Base-by-base conservation (phyloP, 2,329 filamentous ascomycete genomes). In the Stenocarpella maydis region DNA sequence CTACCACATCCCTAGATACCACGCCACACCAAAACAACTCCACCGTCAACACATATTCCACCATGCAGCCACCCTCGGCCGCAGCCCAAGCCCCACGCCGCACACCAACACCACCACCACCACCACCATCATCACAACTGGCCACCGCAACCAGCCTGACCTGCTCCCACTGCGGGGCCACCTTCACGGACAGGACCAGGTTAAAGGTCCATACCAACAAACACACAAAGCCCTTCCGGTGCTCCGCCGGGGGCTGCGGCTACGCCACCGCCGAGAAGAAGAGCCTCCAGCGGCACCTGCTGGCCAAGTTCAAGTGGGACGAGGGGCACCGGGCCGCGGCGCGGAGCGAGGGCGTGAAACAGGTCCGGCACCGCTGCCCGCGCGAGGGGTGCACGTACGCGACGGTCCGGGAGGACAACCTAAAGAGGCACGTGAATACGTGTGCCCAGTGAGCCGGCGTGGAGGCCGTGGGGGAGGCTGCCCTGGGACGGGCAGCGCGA, bases 181-280 rank as follows among this genome's bases (percentile, higher is more conserved):
- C 50, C n/a, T 67, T 65, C 45, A 21, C 55, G 19, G 47, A 60
- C n/a, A 71, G 43, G 41, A 65, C 68, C 7, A 71, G 67, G 34
- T 52, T 68, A 4, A 70, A 70, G 1, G 65, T 63, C 31, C 68
- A 71, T 52, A 70, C 19, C n/a, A 70, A 70, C 58, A 71, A 71
- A 19, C 70, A 71, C 68, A 71, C 68, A 2, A 70, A 65, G 24
- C 70, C 70, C 19, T 70, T 67, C 68, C 28, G 53, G 17, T 71
- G 70, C 68, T 2, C 64, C 19, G 70, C 68, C 7, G n/a, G 24
- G 6, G 52, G 45, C 7, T 71, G 70, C 34, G 47, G 14, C 24
- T 68, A 70, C 37, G 65, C 58, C 12, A 39, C 65, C 0, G 68
- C 68, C 26, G 68, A 71, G 58, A 71, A 71, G 58, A 71, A 71